Base-by-base conservation (phyloP, 305 asterid species). In the Fraxinus angustifolia region DNA sequence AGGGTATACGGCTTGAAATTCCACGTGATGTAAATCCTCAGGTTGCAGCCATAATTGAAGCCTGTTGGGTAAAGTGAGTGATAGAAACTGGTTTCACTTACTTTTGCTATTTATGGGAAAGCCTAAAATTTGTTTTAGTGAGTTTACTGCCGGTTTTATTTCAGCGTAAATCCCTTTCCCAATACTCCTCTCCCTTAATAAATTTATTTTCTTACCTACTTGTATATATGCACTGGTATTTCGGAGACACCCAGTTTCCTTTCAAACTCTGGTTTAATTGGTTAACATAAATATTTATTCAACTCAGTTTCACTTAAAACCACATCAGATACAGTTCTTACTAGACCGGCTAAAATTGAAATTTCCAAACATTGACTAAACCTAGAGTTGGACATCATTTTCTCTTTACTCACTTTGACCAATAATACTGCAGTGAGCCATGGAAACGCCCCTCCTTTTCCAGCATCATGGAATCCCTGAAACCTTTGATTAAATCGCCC, bases 361-460 rank as follows among this genome's bases (percentile, higher is more conserved):
- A 53, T 79, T 77, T 75, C 42, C 68, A 81, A 23, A 45, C 36
- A 73, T 86, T 75, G 71, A 40, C 68, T 14, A 60, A 53, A 36
- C 30, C 60, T 75, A 42, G 42, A 62, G 72, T 77, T 23, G 28
- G 36, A 78, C 3, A 11, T 60, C 14, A 81, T 73, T n/a, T 40
- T 81, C 45, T 75, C 42, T 60, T 71, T 79, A 45, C 82, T 76
- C 73, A 72, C 79, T 8, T 79, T 38, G 28, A 65, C 72, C 35
- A 26, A 58, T 65, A 58, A 70, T 78, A 70, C 70, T 90, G 89
- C 91, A 90, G 93, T 23, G 93, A 88, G 80, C 90, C 93, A 73
- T 81, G 90, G 90, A 88, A 88, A 78, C 90, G 91, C 34, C 93
- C 93, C 68, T 90, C 90, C 36, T 88, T 90, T 76, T 75, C 91